phyloP scores from a whole-genome alignment of 140 eudicot species.

The Senecio squalidus region DNA sequence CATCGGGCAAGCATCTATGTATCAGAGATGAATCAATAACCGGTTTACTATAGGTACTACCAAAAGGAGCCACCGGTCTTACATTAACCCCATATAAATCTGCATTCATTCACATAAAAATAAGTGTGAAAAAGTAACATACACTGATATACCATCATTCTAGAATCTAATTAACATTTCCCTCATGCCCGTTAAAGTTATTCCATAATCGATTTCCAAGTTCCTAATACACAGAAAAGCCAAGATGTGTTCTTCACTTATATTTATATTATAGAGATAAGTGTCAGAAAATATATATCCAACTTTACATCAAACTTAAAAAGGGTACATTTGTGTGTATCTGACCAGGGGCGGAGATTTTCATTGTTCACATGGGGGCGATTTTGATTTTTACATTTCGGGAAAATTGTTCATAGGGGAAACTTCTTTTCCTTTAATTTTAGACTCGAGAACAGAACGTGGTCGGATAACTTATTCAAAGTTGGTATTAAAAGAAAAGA shows the following conservation, averaged over 20 bases:
- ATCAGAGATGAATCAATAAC: slow-evolving; percentile 62
- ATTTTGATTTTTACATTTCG: too few relatives aligned
- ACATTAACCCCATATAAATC: slow-evolving; percentile 89
- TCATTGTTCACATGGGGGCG: too few relatives aligned
- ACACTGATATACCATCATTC: not conserved
- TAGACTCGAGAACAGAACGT: too few relatives aligned
- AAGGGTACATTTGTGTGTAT: too few relatives aligned
- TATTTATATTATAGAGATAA: not conserved
- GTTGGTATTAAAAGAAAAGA: not conserved
- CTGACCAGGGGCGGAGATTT: too few relatives aligned
- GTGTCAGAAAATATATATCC: not conserved
- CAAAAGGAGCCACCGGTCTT: slow-evolving; percentile 86
- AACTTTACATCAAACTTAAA: too few relatives aligned
- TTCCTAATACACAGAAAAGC: not conserved
- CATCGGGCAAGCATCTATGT: slow-evolving; percentile 84
- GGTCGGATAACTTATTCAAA: not conserved
- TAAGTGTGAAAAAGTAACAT: slow-evolving; percentile 1
- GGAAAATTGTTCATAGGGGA: too few relatives aligned
- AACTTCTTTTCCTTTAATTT: too few relatives aligned
- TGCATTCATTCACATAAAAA: slow-evolving; percentile 29
- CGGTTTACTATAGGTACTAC: slow-evolving; percentile 55
- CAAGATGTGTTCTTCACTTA: not conserved
- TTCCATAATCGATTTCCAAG: not conserved
- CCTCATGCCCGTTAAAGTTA: too few relatives aligned
- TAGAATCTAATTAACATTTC: too few relatives aligned